A percentile compares a stretch with the other conserved stretches of the same genome.
phyloP scores from a whole-genome alignment of 768 basidiomycete genomes.

The Saitozyma podzolica region DNA sequence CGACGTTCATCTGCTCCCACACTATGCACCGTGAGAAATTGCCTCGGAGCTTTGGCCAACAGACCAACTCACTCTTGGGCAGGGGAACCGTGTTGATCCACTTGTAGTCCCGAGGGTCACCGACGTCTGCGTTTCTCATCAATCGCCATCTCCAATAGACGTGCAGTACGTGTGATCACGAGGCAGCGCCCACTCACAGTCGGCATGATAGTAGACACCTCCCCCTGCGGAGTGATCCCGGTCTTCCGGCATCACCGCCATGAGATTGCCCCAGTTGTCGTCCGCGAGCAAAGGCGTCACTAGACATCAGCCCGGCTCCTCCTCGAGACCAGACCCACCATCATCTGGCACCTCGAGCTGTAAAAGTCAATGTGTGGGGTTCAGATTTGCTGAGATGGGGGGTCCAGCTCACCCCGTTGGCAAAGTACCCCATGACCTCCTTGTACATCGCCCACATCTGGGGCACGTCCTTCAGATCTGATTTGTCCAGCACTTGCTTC shows the following conservation, averaged over 20 bases:
- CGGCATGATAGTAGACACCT: constrained; percentile 69
- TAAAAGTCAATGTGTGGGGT: neutral
- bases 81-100: constrained; percentile 60
- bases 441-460: constrained; percentile 65
- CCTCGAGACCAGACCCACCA: neutral
- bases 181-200: constrained; percentile 4
- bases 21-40: neutral
- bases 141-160: neutral
- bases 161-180: neutral
- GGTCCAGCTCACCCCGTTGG: constrained; percentile 28
- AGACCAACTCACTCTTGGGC: constrained; percentile 21
- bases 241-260: constrained; percentile 58
- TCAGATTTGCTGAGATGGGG: neutral
- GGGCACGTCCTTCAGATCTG: constrained; percentile 56
- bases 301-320: neutral
- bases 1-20: constrained; percentile 70
- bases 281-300: constrained; percentile 56
- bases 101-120: constrained; percentile 66
- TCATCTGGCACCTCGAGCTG: constrained; percentile 39
- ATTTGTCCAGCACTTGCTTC: constrained; percentile 56
- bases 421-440: constrained; percentile 69
- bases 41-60: neutral
- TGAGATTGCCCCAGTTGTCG: constrained; percentile 75
- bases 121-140: constrained; percentile 56
- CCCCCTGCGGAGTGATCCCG: constrained; percentile 56